These are phyloP conservation scores for Aurifilum marmelostoma DNA, from an alignment of 2,329 filamentous ascomycete species.

Conservation along the genomic window DNA sequence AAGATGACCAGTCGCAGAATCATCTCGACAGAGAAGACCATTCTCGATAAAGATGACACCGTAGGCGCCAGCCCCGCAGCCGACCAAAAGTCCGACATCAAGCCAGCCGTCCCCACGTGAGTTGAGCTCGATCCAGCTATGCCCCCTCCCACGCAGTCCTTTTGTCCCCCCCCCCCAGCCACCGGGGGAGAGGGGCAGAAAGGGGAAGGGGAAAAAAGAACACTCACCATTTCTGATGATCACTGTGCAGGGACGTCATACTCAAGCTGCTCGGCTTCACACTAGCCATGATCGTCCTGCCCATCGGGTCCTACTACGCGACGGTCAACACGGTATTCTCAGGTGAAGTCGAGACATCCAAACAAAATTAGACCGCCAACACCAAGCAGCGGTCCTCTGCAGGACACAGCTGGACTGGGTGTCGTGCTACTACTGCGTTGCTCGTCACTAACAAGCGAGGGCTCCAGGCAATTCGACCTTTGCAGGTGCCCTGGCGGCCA, in stretches of 20 bases:
- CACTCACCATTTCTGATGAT: background rate
- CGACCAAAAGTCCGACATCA: slow-evolving; percentile 68
- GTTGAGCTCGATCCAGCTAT: slow-evolving; percentile 40
- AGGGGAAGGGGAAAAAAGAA: background rate
- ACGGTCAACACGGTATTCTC: slow-evolving; percentile 76
- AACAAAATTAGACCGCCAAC: too few species aligned
- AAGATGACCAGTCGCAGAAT: slow-evolving; percentile 73
- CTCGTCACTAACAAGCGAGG: too few species aligned
- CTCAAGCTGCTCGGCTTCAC: slow-evolving; percentile 89
- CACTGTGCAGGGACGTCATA: slow-evolving; percentile 70
- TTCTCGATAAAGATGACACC: slow-evolving; percentile 62
- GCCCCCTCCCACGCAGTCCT: too few species aligned
- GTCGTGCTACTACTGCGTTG: too few species aligned
- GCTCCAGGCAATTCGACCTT: slow-evolving; percentile 76
- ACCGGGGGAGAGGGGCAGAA: too few species aligned
- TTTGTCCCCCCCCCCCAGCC: background rate
- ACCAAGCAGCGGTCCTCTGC: too few species aligned
- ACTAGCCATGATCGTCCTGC: slow-evolving; percentile 84
- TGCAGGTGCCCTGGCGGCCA: slow-evolving; percentile 80
- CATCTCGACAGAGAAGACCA: slow-evolving; percentile 66
- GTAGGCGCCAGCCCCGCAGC: slow-evolving; percentile 44
- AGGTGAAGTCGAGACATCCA: slow-evolving; percentile 68
- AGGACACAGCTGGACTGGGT: too few species aligned
- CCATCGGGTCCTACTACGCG: slow-evolving; percentile 87
- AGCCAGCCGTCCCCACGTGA: slow-evolving; percentile 83